Evolutionary conservation across 2,329 filamentous ascomycete genomes (phyloP), one percentile per base, ranked within the genome.

Genomic region (Emmonsia crescens): DNA sequence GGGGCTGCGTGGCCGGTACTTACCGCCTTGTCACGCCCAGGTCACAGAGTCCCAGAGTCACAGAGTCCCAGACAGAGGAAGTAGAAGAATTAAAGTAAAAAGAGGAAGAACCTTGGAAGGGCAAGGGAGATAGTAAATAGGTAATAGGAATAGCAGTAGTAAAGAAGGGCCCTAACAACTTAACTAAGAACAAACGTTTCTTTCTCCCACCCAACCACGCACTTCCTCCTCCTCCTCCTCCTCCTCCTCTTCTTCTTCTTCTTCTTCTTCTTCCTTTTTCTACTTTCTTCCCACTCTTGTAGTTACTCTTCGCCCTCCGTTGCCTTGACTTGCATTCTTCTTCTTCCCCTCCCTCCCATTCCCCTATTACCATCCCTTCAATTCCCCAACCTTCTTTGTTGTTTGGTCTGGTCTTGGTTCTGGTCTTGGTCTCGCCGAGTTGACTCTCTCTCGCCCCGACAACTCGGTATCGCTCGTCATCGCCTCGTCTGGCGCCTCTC

Each of bases 401-500:
- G 24, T 42, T 12, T 48, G 21, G 9, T 24, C 21, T 48, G 9
- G 21, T 8, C 44, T 48, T 21, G 8, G 8, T 27, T 24, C 29
- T 44, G 44, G 14, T 27, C n/a, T n/a, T n/a, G n/a, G n/a, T 61
- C 36, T 42, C n/a, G 49, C 57, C n/a, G 36, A 38, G 51, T 54
- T 54, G 14, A 16, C 19, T 38, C 29, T n/a, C 52, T 21, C 29
- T 31, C 31, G 10, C 29, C 29, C 54, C n/a, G 54, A 24, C 42
- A 51, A 24, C 16, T 44, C 36, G 48, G 48, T 49, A 57, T 59
- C 46, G 48, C 27, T 57, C 58, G 16, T 52, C 62, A 62, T 62
- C 64, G 59, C 64, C 63, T 63, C 54, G 66, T 65, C 64, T 62
- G 64, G 63, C 64, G 64, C 60, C 57, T 61, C 55, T 42, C 55